Conservation (phyloP, 2,329 filamentous ascomycete genomes). For the Nannizziopsis barbatae region DNA sequence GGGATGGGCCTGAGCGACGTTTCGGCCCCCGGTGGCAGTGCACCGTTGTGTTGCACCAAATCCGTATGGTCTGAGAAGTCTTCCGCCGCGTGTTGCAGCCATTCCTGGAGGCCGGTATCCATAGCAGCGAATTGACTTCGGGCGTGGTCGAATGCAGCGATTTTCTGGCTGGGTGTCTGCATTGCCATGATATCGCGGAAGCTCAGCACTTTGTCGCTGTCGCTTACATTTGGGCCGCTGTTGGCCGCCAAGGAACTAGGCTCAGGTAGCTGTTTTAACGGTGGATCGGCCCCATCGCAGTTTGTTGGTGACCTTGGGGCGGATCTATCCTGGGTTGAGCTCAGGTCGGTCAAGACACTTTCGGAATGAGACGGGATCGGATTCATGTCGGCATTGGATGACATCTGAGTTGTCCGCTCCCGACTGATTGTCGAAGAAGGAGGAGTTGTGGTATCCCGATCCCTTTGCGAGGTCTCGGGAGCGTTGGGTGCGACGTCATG, state of each 20-base stretch:
- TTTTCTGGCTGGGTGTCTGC: constrained; percentile 54
- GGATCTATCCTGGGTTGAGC: not conserved
- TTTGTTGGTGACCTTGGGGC: not conserved
- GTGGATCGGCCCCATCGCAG: not conserved
- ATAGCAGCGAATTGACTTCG: constrained; percentile 58
- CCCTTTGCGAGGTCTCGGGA: too few relatives aligned
- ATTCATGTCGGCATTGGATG: not conserved
- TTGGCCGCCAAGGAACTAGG: not conserved
- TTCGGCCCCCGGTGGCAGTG: constrained; percentile 20
- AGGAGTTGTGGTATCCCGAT: too few relatives aligned
- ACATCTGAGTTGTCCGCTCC: not conserved
- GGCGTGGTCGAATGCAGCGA: constrained; percentile 61
- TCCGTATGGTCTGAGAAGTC: constrained; percentile 45
- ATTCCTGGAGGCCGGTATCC: constrained; percentile 61
- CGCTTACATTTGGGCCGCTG: constrained; percentile 10
- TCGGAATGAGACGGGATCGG: not conserved
- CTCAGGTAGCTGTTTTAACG: constrained; percentile 5
- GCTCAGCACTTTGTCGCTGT: constrained; percentile 39
- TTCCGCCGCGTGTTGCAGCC: constrained; percentile 43
- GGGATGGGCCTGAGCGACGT: constrained; percentile 22
- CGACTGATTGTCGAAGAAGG: too few relatives aligned
- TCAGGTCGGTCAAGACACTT: not conserved
- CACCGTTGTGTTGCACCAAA: constrained; percentile 29
- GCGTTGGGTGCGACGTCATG: not conserved
- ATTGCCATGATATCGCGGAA: constrained; percentile 72